Base-by-base conservation (phyloP, 768 basidiomycete species). In the Hygrocybe punicea region DNA sequence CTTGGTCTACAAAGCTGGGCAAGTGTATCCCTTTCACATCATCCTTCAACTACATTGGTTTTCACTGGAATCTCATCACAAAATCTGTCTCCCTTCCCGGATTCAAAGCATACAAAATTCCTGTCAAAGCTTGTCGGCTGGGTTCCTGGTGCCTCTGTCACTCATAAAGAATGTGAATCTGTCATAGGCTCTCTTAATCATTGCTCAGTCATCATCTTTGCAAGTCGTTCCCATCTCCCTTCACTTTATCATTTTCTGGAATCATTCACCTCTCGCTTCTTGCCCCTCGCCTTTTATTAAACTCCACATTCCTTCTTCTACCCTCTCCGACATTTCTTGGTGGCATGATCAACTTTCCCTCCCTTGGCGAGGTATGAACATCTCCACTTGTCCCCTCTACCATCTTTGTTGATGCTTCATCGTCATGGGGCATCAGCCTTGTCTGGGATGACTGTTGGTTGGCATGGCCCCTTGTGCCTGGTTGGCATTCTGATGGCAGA, bases 261-360 rank as follows among this genome's bases (percentile, higher is more conserved):
- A n/a, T n/a, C n/a, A n/a, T n/a, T n/a, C 62, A 1, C 36, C 10
- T 9, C n/a, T 39, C n/a, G 10, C 9, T 9, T 9, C 36, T n/a
- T 39, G 36, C n/a, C n/a, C n/a, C n/a, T 39, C 36, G 10, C 36
- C 9, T 9, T 39, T 39, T n/a, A n/a, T n/a, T n/a, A 65, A 11
- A 45, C 49, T 3, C 68, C 67, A 50, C 29, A 60, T 56, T 21
- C 57, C 65, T 2, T 23, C n/a, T 9, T 58, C 62, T 4, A 17
- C 68, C 8, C 42, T 70, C 39, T 10, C 59, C 0, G 62, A 69
- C 49, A 58, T 75, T n/a, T 47, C 51, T 17, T 75, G 71, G 73
- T 75, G 73, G 74, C 6, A 9, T 2, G 24, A 5, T 16, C 33
- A 11, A 16, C 57, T 64, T 4, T 13, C 9, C 14, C 17, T 48